Percentiles rank a stretch among this genome's conserved stretches.
These are phyloP conservation scores for bread wheat (Triticum aestivum) DNA, from an alignment of 176 grass and related monocot species.

Conservation along the genomic window IWGSC_CS_RefSeq_v2.1 NC_057807.1:552558612-552559111, in stretches of 20 bases:
- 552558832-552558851: neutral
- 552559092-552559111: too few species aligned
- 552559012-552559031: neutral
- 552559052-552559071: neutral
- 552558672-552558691: neutral
- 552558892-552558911: neutral
- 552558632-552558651: neutral
- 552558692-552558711: neutral
- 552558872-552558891: neutral
- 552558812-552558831: neutral
- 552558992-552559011: neutral
- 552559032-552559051: neutral
- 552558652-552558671: neutral
- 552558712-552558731: neutral
- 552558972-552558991: neutral
- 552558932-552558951: neutral
- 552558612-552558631: neutral
- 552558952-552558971: neutral
- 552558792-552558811: neutral
- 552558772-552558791: neutral
- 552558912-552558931: neutral
- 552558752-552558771: neutral
- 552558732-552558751: neutral
- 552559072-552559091: neutral
- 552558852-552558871: neutral